Percentiles rank a stretch among this genome's conserved stretches.
phyloP scores from a whole-genome alignment of 441 rosid genomes.

The Breynia disticha region DNA sequence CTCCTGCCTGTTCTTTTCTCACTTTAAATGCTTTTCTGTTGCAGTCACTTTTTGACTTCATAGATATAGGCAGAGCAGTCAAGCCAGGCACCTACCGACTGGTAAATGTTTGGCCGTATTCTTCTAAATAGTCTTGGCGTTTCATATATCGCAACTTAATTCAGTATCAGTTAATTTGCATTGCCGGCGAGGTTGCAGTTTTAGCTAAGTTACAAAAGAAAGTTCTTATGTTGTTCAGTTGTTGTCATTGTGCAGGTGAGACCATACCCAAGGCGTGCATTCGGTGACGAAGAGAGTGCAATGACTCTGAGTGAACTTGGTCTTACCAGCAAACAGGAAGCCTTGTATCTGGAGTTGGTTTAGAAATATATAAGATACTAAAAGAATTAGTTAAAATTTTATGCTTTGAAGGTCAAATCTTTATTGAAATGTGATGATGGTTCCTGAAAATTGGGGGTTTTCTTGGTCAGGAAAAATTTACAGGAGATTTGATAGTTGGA shows the following conservation, averaged over 20 bases:
- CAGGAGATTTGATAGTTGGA: no score
- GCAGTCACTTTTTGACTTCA: constrained; percentile 90
- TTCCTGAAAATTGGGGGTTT: constrained; percentile 1
- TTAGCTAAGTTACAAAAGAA: no score
- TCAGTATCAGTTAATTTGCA: neutral
- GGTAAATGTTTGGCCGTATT: constrained; percentile 34
- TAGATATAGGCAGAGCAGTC: constrained; percentile 74
- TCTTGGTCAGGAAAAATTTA: neutral
- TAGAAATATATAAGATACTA: constrained; percentile 13
- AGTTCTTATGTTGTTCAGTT: neutral
- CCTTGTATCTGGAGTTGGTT: constrained; percentile 78
- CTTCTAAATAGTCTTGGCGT: neutral
- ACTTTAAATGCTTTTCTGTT: constrained; percentile 14
- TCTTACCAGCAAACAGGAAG: constrained; percentile 88
- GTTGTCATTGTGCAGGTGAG: constrained; percentile 60
- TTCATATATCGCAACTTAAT: neutral
- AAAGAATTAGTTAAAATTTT: constrained; percentile 15
- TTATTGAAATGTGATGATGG: constrained; percentile 9
- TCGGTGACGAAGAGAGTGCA: constrained; percentile 57
- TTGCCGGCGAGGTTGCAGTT: no score
- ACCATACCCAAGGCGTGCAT: constrained; percentile 90
- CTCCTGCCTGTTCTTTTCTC: constrained; percentile 8
- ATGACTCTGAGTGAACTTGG: constrained; percentile 76
- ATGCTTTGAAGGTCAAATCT: constrained; percentile 10
- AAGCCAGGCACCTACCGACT: constrained; percentile 82